Base-by-base conservation (phyloP, 2,329 filamentous ascomycete species). In the Xenoacremonium recifei region DNA sequence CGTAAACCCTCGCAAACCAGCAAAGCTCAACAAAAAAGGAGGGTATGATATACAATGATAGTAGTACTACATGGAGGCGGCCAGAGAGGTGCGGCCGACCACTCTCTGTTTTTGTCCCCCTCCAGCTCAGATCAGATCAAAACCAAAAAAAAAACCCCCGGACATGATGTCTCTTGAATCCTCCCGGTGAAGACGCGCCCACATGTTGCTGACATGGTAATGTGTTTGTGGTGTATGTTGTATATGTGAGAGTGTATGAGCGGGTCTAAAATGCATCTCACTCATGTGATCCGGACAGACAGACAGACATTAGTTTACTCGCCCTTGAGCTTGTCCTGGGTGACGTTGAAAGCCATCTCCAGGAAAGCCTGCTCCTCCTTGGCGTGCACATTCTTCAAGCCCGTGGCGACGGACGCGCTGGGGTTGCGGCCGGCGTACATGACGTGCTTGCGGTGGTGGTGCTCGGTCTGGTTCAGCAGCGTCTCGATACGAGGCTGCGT, bases 401-500 rank as follows among this genome's bases (percentile, higher is more conserved):
- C 93, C 40, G 92, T 96, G 27, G 93, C 93, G 19, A 97, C 92
- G 51, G 86, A 92, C 13, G 93, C 92, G 62, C 89, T 96, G 27
- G 92, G 92, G 70, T 90, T 85, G 59, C 93, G 86, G 55, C 93
- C 93, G 46, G 93, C 93, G 68, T 97, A 99, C 82, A 96, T 89
- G 64, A 96, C 90, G 71, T 95, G 89, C 73, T 95, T 91, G 64
- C 87, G 84, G 71, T 95, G 84, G 74, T 97, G 92, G 72, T 95
- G 77, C 72, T 95, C 72, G 1, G 93, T 97, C 65, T 95, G 70
- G 75, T 97, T 96, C 54, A 99, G 79, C 53, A 99, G 73, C 7
- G 92, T 99, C 81, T 99, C 93, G 51, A 99, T 90, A 63, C 93
- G 86, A 21, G 93, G 93, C 73, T 99, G 93, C n/a, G 85, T 88